Evolutionary conservation across 352 stramenopile species (phyloP).

Genomic region (Pythium guiyangense): DNA sequence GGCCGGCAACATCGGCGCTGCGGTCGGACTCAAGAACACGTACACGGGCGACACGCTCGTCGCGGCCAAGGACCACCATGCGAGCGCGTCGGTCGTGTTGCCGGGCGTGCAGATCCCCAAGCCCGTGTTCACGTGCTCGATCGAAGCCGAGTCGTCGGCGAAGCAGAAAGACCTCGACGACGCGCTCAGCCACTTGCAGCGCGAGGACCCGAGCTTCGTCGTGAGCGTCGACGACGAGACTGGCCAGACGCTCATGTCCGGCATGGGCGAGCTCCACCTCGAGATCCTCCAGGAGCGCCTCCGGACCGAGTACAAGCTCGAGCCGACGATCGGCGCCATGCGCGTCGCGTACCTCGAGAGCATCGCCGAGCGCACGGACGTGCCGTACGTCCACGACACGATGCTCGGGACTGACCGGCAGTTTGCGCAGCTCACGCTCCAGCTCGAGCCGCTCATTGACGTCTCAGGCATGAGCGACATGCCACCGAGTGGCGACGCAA

Average conservation of each 20-base stretch:
- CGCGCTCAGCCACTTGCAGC: slow-evolving; percentile 69
- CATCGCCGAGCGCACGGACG: slow-evolving; percentile 31
- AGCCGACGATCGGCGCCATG: slow-evolving; percentile 81
- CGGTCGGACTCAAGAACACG: slow-evolving; percentile 90
- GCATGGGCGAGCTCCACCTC: slow-evolving; percentile 94
- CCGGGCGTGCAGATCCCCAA: slow-evolving; percentile 68
- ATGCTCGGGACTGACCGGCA: slow-evolving; percentile 69
- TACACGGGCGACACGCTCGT: slow-evolving; percentile 94
- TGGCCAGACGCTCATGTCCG: slow-evolving; percentile 97
- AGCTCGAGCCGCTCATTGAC: slow-evolving; percentile 43
- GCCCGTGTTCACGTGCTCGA: slow-evolving; percentile 88
- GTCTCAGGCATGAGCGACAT: slow-evolving; percentile 18
- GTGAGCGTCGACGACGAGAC: slow-evolving; percentile 95
- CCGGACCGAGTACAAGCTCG: slow-evolving; percentile 84
- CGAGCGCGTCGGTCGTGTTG: slow-evolving; percentile 31
- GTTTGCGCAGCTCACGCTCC: slow-evolving; percentile 56
- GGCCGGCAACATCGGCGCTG: slow-evolving; percentile 90
- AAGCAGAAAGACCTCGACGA: slow-evolving; percentile 87
- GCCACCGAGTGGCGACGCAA: slow-evolving; percentile 6
- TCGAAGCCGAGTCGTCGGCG: slow-evolving; percentile 85
- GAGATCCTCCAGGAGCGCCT: slow-evolving; percentile 92
- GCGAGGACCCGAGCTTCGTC: slow-evolving; percentile 96
- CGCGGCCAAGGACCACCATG: slow-evolving; percentile 46
- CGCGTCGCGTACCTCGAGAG: slow-evolving; percentile 91
- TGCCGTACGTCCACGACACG: slow-evolving; percentile 53